A percentile compares a stretch with the other conserved stretches of the same genome.
Conservation (phyloP, 1,284 basidiomycete genomes). For the Afroboletus lepidellus region DNA sequence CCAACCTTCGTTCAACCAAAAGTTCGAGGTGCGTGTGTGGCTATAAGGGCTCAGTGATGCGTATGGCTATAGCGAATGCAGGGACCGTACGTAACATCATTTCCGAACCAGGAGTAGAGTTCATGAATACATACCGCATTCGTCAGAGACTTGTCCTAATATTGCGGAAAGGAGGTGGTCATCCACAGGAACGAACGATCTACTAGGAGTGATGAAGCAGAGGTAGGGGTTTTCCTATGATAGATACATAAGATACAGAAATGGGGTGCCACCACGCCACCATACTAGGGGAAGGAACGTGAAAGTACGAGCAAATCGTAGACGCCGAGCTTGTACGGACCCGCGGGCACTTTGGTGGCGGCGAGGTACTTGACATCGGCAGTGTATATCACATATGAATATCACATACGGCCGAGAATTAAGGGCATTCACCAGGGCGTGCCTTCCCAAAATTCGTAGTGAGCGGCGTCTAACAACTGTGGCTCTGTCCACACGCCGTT, state of each 20-base stretch:
- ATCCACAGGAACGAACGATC: slow-evolving; percentile 1
- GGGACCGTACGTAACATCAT: slow-evolving; percentile 70
- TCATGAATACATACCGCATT: slow-evolving; percentile 89
- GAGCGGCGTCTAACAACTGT: too few relatives aligned
- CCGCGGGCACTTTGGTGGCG: too few relatives aligned
- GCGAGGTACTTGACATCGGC: too few relatives aligned
- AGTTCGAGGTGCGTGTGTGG: slow-evolving; percentile 70
- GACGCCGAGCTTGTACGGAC: too few relatives aligned
- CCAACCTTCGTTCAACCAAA: slow-evolving; percentile 94
- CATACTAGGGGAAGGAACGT: too few relatives aligned
- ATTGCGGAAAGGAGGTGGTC: background rate
- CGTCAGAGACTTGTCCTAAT: slow-evolving; percentile 81
- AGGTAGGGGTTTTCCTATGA: slow-evolving; percentile 78
- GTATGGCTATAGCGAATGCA: too few relatives aligned
- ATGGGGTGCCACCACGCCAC: slow-evolving; percentile 16
- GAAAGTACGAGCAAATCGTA: too few relatives aligned
- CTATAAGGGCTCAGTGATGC: slow-evolving; percentile 32
- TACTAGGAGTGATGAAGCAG: slow-evolving; percentile 86
- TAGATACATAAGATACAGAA: slow-evolving; percentile 3
- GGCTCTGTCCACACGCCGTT: too few relatives aligned
- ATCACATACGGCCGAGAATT: too few relatives aligned
- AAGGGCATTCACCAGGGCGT: too few relatives aligned
- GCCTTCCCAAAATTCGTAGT: too few relatives aligned
- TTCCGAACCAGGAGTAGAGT: slow-evolving; percentile 85
- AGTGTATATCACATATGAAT: too few relatives aligned